Conservation (phyloP, 148 eudicot species). For the Fallopia convolvulus region DNA sequence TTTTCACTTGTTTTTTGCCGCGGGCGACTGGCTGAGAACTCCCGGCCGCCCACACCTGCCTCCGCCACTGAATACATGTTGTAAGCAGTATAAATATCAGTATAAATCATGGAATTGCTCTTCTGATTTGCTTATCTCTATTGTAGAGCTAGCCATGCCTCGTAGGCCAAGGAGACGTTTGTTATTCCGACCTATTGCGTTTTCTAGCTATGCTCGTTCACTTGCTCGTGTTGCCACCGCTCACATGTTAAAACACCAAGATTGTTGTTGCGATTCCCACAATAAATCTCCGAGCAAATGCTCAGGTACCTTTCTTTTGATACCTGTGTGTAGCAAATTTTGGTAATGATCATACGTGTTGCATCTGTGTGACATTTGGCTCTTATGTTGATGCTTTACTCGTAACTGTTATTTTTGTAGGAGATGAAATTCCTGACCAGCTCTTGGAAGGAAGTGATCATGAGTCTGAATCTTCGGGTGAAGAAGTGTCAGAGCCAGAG, state of each 20-base stretch:
- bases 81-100: background rate
- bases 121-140: background rate
- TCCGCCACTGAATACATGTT: background rate
- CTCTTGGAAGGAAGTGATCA: slow-evolving; percentile 18
- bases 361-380: background rate
- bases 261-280: slow-evolving; percentile 16
- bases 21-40: no score
- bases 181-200: slow-evolving; percentile 32
- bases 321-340: background rate
- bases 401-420: slow-evolving; percentile 14
- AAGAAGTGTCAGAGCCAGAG: slow-evolving; percentile 41
- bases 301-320: background rate
- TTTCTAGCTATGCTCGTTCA: slow-evolving; percentile 68
- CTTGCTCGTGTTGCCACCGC: slow-evolving; percentile 29
- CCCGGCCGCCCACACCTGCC: no score
- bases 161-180: slow-evolving; percentile 43
- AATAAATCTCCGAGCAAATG: slow-evolving; percentile 12
- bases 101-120: background rate
- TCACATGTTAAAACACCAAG: slow-evolving; percentile 20
- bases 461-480: slow-evolving; percentile 48
- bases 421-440: slow-evolving; percentile 15
- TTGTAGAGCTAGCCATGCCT: slow-evolving; percentile 36
- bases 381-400: background rate
- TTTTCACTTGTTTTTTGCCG: no score
- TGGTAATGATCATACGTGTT: background rate